A percentile compares a stretch with the other conserved stretches of the same genome.
phyloP scores from a whole-genome alignment of 768 basidiomycete genomes.

The Lactifluus subvellereus region DNA sequence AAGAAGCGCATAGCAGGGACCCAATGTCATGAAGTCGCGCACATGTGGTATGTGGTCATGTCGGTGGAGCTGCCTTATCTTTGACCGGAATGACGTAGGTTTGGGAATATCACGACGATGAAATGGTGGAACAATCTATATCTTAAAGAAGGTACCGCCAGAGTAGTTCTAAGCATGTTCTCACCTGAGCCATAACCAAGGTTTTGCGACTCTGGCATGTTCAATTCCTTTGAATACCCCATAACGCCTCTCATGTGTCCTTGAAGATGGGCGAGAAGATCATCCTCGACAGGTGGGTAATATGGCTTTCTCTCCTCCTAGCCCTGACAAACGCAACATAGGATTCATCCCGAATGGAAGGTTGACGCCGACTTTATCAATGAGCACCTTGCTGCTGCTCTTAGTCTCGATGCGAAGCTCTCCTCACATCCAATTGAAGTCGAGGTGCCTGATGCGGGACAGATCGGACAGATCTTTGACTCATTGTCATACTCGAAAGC shows the following conservation, averaged over 20 bases:
- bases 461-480: constrained; percentile 80
- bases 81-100: constrained; percentile 40
- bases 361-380: constrained; percentile 77
- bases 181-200: constrained; percentile 52
- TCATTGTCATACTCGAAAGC: constrained; percentile 82
- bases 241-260: constrained; percentile 13
- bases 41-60: constrained; percentile 55
- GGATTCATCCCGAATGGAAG: constrained; percentile 82
- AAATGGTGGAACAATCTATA: constrained; percentile 87
- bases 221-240: constrained; percentile 19
- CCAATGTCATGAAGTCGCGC: constrained; percentile 84
- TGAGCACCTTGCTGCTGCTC: constrained; percentile 67
- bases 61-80: not conserved
- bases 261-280: constrained; percentile 48
- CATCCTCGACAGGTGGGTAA: constrained; percentile 7
- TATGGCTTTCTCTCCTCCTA: not conserved
- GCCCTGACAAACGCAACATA: constrained; percentile 27
- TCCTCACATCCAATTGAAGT: constrained; percentile 94
- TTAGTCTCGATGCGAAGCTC: constrained; percentile 74
- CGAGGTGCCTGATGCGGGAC: constrained; percentile 78
- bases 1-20: constrained; percentile 74
- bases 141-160: constrained; percentile 74
- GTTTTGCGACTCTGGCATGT: constrained; percentile 71
- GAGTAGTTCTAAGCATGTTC: not conserved
- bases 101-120: constrained; percentile 93